A percentile compares a stretch with the other conserved stretches of the same genome.
Evolutionary conservation across 2,329 filamentous ascomycete species (phyloP).

Genomic region (Xylariaceae sp.): DNA sequence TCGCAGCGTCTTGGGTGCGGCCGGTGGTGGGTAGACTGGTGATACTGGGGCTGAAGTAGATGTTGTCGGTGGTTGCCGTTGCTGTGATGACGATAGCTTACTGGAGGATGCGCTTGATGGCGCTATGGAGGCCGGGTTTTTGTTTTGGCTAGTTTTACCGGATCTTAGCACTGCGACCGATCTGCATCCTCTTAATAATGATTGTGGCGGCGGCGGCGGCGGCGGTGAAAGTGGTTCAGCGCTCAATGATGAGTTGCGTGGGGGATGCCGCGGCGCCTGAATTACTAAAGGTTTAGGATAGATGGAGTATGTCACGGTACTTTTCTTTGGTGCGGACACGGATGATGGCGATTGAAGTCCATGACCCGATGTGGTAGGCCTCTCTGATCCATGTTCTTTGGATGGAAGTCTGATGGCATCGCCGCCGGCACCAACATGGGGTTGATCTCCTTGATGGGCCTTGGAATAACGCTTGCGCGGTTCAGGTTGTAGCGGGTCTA

Average conservation of each 20-base stretch:
- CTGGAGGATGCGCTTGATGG: constrained; percentile 3
- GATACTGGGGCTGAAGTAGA: constrained; percentile 26
- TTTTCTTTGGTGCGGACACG: constrained; percentile 18
- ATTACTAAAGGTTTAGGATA: constrained; percentile 37
- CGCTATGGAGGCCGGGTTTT: constrained; percentile 15
- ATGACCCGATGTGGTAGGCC: constrained; percentile 18
- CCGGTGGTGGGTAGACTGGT: constrained; percentile 26
- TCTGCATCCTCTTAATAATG: constrained; percentile 24
- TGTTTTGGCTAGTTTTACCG: constrained; percentile 20
- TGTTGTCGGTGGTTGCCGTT: constrained; percentile 3
- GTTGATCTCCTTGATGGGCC: constrained; percentile 11
- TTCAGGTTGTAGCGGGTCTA: constrained; percentile 18
- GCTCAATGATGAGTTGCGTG: constrained; percentile 32
- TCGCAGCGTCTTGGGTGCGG: constrained; percentile 22
- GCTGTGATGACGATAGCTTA: constrained; percentile 3
- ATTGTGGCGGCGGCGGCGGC: constrained; percentile 27
- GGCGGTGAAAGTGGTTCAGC: constrained; percentile 26
- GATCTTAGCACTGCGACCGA: constrained; percentile 24
- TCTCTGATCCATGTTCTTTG: constrained; percentile 24
- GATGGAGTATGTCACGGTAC: constrained; percentile 37
- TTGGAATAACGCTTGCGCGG: constrained; percentile 23
- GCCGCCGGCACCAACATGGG: constrained; percentile 21
- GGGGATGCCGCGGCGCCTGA: constrained; percentile 30
- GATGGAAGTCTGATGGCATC: constrained; percentile 27
- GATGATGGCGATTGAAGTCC: constrained; percentile 16